Evolutionary conservation across 1,284 basidiomycete species (phyloP), one percentile per base, ranked within the genome.

Genomic region (Acaromyces ingoldii): DNA sequence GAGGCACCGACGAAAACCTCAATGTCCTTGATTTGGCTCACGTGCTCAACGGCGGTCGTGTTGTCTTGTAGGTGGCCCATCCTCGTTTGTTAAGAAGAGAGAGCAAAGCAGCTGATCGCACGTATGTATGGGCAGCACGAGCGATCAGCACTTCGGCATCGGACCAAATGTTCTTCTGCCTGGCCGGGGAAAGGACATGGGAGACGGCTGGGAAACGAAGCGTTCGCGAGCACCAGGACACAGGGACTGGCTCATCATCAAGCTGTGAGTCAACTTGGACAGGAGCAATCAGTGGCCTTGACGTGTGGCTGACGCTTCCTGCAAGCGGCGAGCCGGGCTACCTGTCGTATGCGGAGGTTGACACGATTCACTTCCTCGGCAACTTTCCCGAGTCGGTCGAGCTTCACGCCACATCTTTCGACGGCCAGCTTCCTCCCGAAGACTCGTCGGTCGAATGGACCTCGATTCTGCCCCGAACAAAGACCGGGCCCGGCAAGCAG

Each of bases 161-260:
- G 92, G 92, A 1, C 82, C 85, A 6, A 97, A 98, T 76, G 79
- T 98, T 56, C 84, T 97, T 51, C 79, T 96, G 33, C 91, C 91
- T 1, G 93, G 93, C 29, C 79, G 93, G 75, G 88, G 87, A 74
- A 70, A 72, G 72, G 88, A 95, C 70, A 98, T 98, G 91, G 86
- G 91, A 15, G 92, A 97, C 73, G 93, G 95, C 5, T 98, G 93
- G 95, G 93, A 98, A 78, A 97, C 93, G 1, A 89, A 88, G 74
- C 83, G 95, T 51, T 91, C 87, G 65, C 81, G 93, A 46, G 79
- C 80, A 38, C 80, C 82, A 49, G 85, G 84, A 44, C 86, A 95
- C 70, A 87, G 85, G 53, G 92, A 98, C 68, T 96, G 89, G 88
- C 86, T 84, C 3, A 82, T 97, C 52, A 85, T 95, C 60, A 87